Evolutionary conservation across 2,329 filamentous ascomycete species (phyloP).

Genomic region (Rutstroemia sp.): DNA sequence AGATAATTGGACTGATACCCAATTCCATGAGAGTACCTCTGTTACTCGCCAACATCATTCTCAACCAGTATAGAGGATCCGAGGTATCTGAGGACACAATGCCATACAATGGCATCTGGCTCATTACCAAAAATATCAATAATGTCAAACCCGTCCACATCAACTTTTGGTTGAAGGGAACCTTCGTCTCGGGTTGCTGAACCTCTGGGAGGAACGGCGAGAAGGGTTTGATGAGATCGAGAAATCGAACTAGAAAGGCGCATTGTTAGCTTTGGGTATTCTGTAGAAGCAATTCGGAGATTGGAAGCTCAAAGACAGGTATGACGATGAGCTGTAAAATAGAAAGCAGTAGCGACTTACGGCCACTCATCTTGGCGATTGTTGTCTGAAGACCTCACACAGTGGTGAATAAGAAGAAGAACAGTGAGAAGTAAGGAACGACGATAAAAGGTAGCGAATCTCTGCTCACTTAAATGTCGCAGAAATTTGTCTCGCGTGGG

Average conservation of each 20-base stretch:
- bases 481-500: slow-evolving; percentile 18
- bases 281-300: slow-evolving; percentile 13
- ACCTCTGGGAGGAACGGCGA: slow-evolving; percentile 99
- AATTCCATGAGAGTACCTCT: slow-evolving; percentile 92
- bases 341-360: slow-evolving; percentile 27
- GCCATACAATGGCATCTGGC: slow-evolving; percentile 98
- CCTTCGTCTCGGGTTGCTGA: slow-evolving; percentile 95
- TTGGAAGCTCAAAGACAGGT: slow-evolving; percentile 1
- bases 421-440: slow-evolving; percentile 23
- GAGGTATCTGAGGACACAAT: slow-evolving; percentile 99
- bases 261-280: slow-evolving; percentile 19
- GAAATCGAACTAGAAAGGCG: slow-evolving; percentile 73
- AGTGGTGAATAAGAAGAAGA: slow-evolving; percentile 29
- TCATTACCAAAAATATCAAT: slow-evolving; percentile 99
- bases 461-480: slow-evolving; percentile 15
- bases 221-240: slow-evolving; percentile 99
- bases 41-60: slow-evolving; percentile 99
- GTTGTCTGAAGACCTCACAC: slow-evolving; percentile 29
- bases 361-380: slow-evolving; percentile 36
- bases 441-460: slow-evolving; percentile 21
- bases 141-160: slow-evolving; percentile 94
- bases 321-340: slow-evolving; percentile 1
- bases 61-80: slow-evolving; percentile 97
- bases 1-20: slow-evolving; percentile 98
- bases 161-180: slow-evolving; percentile 97